phyloP scores from a whole-genome alignment of 768 basidiomycete genomes.

The Gyrodon lividus region DNA sequence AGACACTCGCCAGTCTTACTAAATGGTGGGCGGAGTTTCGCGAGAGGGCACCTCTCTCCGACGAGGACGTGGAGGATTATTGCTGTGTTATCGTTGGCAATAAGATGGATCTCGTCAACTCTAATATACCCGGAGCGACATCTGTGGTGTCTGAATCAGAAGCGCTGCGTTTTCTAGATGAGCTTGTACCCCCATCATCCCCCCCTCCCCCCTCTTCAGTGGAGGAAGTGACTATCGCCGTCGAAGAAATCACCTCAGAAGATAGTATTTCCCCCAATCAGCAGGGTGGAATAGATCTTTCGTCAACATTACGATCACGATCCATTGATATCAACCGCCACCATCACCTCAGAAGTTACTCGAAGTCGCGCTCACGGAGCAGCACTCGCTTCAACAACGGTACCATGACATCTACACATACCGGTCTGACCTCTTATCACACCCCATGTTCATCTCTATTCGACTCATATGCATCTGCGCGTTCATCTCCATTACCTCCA shows the following conservation, averaged over 20 bases:
- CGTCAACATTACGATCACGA: slow-evolving; percentile 19
- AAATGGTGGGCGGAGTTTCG: slow-evolving; percentile 84
- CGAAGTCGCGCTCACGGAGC: slow-evolving; percentile 47
- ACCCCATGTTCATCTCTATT: slow-evolving; percentile 79
- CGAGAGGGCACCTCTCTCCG: slow-evolving; percentile 60
- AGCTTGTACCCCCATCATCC: slow-evolving; percentile 47
- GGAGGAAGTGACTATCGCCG: slow-evolving; percentile 13
- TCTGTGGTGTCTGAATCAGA: slow-evolving; percentile 38
- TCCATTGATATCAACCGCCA: slow-evolving; percentile 28
- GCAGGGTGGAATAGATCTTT: slow-evolving; percentile 14
- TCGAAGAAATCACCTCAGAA: slow-evolving; percentile 14
- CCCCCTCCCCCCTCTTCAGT: slow-evolving; percentile 7
- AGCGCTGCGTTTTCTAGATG: slow-evolving; percentile 53
- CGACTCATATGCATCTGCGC: slow-evolving; percentile 59
- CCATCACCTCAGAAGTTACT: slow-evolving; percentile 32
- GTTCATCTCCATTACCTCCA: slow-evolving; percentile 52
- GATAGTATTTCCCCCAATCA: slow-evolving; percentile 8
- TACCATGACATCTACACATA: slow-evolving; percentile 57
- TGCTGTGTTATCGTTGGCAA: slow-evolving; percentile 78
- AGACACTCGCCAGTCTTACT: slow-evolving; percentile 54
- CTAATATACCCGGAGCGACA: slow-evolving; percentile 12
- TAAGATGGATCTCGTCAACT: slow-evolving; percentile 59
- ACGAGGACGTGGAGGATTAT: slow-evolving; percentile 60
- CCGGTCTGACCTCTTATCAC: slow-evolving; percentile 64
- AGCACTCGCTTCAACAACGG: slow-evolving; percentile 42